Evolutionary conservation across 768 basidiomycete species (phyloP), one percentile per base, ranked within the genome.

Genomic region (Suillus paluster): DNA sequence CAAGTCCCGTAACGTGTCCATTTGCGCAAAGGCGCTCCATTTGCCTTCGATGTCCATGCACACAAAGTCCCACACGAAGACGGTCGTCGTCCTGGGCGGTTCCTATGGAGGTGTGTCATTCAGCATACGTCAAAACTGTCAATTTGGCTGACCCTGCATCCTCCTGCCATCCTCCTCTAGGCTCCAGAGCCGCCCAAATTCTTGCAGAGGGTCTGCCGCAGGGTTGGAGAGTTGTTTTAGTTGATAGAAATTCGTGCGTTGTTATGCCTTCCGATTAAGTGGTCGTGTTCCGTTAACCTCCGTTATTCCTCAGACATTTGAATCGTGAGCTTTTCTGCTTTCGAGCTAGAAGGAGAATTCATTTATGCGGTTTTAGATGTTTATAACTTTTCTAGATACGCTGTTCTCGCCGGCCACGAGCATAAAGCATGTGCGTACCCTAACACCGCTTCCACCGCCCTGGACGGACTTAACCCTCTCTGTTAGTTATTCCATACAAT

Each of bases 201-300:
- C 79, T 88, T 39, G 80, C 82, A 9, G 73, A 80, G 10, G 75
- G 75, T 14, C 70, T 87, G 19, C 85, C 86, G 5, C 71, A 76
- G 15, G 81, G 73, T 17, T 85, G 86, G 84, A 78, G 81, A 30
- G 76, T 89, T 27, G 76, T 88, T 5, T 70, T 88, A 14, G 77
- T 89, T 41, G 87, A 88, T 64, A 76, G 85, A 53, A 88, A 90
- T 68, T 83, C 81, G 81, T 86, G 71, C 63, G 82, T 76, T 25
- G 9, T 12, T 59, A 52, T 54, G 59, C 58, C 39, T 55, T 30
- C 48, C 15, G 15, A 49, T 36, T 3, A 17, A 1, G 0, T 14
- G 8, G 5, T 21, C 21, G 30, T 36, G 12, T 52, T 56, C 17
- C 12, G 41, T 8, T 39, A 2, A 21, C 9, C n/a, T 21, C 17